Base-by-base conservation (phyloP, 2,329 filamentous ascomycete genomes). In the Xylariaceae sp. region DNA sequence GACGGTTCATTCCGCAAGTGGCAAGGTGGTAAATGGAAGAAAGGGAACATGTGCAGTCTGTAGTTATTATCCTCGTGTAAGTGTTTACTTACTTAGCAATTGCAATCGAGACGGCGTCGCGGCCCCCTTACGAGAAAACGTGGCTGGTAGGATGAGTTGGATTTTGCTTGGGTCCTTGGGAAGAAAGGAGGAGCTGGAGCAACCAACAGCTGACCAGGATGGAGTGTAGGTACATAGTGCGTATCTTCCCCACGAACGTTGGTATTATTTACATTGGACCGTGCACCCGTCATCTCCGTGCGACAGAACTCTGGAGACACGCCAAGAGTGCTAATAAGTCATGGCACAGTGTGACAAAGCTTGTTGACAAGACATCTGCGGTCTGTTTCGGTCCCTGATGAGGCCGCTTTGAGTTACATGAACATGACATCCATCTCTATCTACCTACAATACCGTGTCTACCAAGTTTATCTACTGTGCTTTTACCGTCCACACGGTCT, bases 1-100 rank as follows among this genome's bases (percentile, higher is more conserved):
- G 12, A 37, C 50, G 35, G 45, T 51, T 50, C 39, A 47, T 55
- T 57, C 58, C 56, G 58, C 58, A 60, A 60, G 56, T 51, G 56
- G 58, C 49, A 60, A 54, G 51, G 56, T 58, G 48, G 35, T 58
- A 48, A 56, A 51, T 55, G 30, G 19, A 55, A 55, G 47, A 45
- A 49, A 49, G 47, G 45, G 55, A 42, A 54, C 19, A 19, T 19
- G 19, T 19, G 19, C 19, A 19, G 19, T 19, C 19, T 19, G 19
- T 19, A 19, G 19, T 19, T 37, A 37, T 50, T 46, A 57, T 55
- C 56, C 39, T 0, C 56, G 42, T 55, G 56, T 55, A 19, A 19
- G 19, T 19, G 19, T 19, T 19, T 19, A 19, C 19, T 19, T 1
- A 19, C 19, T 46, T 56, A 51, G 58, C 49, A 47, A 53, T 52